Percentiles rank a stretch among this genome's conserved stretches.
Evolutionary conservation across 2,329 filamentous ascomycete genomes (phyloP).

Genomic region (Celoporthe dispersa): DNA sequence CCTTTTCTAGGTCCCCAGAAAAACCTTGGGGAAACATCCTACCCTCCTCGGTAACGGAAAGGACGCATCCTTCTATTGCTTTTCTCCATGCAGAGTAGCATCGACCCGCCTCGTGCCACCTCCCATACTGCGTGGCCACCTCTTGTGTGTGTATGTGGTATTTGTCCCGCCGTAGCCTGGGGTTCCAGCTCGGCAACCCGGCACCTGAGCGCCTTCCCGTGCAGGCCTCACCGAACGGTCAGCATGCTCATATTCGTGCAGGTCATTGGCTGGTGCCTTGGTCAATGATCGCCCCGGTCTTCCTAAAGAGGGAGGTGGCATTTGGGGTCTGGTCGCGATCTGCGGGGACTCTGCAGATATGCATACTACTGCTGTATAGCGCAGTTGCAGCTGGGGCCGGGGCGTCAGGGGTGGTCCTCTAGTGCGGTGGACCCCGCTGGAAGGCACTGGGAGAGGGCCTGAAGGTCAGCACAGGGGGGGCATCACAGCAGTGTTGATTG

Average conservation of each 20-base stretch:
- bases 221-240: slow-evolving; percentile 8
- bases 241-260: slow-evolving; percentile 3
- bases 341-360: slow-evolving; percentile 8
- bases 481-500: slow-evolving; percentile 10
- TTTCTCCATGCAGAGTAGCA: not conserved
- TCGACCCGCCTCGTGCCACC: not conserved
- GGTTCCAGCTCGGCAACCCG: not conserved
- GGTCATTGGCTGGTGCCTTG: slow-evolving; percentile 6
- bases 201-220: not conserved
- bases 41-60: not conserved
- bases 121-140: not conserved
- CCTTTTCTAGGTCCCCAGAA: not conserved
- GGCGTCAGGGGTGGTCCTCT: not conserved
- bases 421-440: not conserved
- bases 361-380: not conserved
- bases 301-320: slow-evolving; percentile 21
- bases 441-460: not conserved
- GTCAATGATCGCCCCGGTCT: slow-evolving; percentile 6
- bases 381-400: not conserved
- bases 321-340: slow-evolving; percentile 8
- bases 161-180: not conserved
- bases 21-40: not conserved
- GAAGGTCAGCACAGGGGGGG: slow-evolving; percentile 18
- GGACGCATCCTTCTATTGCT: not conserved
- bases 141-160: not conserved